Evolutionary conservation across 257 asterid genomes (phyloP).

Genomic region (Voacanga thouarsii): DNA sequence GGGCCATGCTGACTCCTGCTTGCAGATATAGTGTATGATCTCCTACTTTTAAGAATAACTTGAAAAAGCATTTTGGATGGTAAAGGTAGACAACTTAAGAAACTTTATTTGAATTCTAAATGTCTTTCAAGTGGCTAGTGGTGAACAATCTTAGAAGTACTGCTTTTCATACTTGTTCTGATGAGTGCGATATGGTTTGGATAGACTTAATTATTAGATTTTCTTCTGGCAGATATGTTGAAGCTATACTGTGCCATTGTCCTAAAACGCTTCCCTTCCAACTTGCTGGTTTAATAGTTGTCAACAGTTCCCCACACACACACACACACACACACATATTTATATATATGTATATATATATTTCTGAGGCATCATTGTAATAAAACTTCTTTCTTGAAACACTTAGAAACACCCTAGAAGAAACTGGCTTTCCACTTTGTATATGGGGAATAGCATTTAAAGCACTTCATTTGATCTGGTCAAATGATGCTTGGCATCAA

Average conservation of each 20-base stretch:
- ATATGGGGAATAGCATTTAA: neutral
- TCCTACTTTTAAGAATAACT: neutral
- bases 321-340: too few species aligned
- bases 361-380: too few species aligned
- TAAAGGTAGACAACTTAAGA: neutral
- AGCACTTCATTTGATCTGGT: neutral
- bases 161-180: too few species aligned
- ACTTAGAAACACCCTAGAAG: neutral
- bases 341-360: too few species aligned
- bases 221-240: neutral
- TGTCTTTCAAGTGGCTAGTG: neutral
- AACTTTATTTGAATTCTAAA: neutral
- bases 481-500: neutral
- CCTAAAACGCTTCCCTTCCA: neutral
- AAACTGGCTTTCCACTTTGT: neutral
- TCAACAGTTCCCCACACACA: too few species aligned
- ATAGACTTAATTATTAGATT: neutral
- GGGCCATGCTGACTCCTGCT: too few species aligned
- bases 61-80: neutral
- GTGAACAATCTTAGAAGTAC: neutral
- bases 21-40: neutral
- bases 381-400: neutral
- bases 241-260: neutral
- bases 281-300: too few species aligned
- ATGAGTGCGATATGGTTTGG: neutral